Conservation (phyloP, 148 eudicot species). For the Pharnaceum exiguum region DNA sequence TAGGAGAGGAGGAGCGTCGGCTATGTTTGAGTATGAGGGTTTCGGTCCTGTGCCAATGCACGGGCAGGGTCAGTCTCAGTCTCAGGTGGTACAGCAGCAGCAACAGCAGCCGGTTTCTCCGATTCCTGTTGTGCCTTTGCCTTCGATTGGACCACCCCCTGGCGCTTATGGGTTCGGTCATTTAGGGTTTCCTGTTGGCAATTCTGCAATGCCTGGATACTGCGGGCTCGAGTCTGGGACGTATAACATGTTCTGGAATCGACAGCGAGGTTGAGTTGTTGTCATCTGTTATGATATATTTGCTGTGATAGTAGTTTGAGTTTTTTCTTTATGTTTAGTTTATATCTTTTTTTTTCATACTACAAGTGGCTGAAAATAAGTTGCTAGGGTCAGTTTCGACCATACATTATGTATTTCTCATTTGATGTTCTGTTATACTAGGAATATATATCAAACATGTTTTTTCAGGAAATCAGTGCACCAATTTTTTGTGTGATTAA, state of each 20-base stretch:
- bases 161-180: constrained; percentile 22
- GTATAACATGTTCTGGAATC: constrained; percentile 25
- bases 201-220: constrained; percentile 20
- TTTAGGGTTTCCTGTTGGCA: constrained; percentile 17
- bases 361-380: constrained; percentile 12
- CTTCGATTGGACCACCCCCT: constrained; percentile 17
- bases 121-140: constrained; percentile 27
- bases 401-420: constrained; percentile 7
- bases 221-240: constrained; percentile 27
- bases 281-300: background rate
- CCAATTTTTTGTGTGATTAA: background rate
- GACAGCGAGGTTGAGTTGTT: constrained; percentile 17
- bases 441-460: too few relatives aligned
- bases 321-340: background rate
- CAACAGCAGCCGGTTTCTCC: background rate
- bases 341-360: constrained; percentile 1
- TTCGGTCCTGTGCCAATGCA: constrained; percentile 6
- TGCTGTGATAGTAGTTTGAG: constrained; percentile 3
- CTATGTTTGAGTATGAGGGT: constrained; percentile 17
- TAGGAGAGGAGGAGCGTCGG: background rate
- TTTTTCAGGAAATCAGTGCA: background rate
- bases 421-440: too few relatives aligned
- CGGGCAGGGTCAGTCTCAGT: background rate
- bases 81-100: background rate
- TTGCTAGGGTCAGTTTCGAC: constrained; percentile 6